Evolutionary conservation across 306 rosid genomes (phyloP), one percentile per base, ranked within the genome.

Genomic region (Fragaria iinumae): DNA sequence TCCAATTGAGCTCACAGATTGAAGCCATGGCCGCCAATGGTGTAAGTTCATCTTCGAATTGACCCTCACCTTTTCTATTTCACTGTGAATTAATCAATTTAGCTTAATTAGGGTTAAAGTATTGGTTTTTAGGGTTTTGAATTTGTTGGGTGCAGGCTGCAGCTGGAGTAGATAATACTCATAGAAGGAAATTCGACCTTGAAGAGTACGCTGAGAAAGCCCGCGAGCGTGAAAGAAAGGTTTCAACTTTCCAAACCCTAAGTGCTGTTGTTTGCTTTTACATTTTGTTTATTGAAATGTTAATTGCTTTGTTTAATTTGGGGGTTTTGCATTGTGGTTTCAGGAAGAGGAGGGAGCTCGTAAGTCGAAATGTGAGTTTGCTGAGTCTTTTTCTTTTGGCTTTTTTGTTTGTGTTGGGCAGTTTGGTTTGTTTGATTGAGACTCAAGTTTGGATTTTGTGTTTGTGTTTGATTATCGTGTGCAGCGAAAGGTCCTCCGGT

Each of bases 131-230:
- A 11, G 3, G 16, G 47, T 21, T 23, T 38, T 47, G 13, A 25
- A 1, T 80, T 77, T 1, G 49, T 68, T 68, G 65, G 70, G 65
- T 69, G 13, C 49, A 95, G 99, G 88, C 49, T 60, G 90, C 32
- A 80, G 99, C 91, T 49, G 93, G 69, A 34, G 69, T 96, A 57
- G 99, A 96, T 80, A 96, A 96, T 84, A 96, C 99, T 1, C 88
- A 89, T 64, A 86, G 99, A 88, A 93, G 97, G 77, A 96, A 96
- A 88, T 96, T 96, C 59, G 98, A 96, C 72, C 89, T 90, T 53
- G 99, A 96, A 74, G 98, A 93, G 87, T 96, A 87, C 77, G 84
- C 91, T 63, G 99, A 96, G 85, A 82, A 91, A 76, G 98, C 99
- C 67, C 91, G 98, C 6, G 98, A 96, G 80, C 98, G 98, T 32